Base-by-base conservation (phyloP, 805 yeast genomes). In the Priceomyces fermenticarens region DNA sequence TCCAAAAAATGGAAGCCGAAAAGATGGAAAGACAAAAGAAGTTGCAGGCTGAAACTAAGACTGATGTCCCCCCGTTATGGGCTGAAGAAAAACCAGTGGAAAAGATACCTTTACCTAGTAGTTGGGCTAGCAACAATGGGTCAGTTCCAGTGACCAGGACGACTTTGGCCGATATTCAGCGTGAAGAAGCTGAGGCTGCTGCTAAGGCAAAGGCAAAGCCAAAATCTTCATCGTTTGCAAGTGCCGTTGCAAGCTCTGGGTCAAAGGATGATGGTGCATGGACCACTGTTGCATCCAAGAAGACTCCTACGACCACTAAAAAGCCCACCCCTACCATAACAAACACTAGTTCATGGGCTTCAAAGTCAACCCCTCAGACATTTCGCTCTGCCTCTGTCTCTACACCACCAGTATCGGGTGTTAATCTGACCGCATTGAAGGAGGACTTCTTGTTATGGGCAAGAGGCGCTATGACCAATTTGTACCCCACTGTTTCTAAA, bases 391-490 rank as follows among this genome's bases (percentile, higher is more conserved):
- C 65, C 13, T 60, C 70, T 4, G 62, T 72, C 2, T 30, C 58
- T 4, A 47, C 47, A 23, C 52, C 70, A 2, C 54, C 65, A n/a
- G 56, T 54, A 36, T 44, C 50, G 11, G 35, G 57, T 35, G 54
- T 51, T 28, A 57, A 55, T 43, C 43, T 61, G 3, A 43, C 41
- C 9, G 57, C 58, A 2, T 43, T 63, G 15, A 63, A 64, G 47
- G 80, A 81, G 57, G 87, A 82, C 44, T 83, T 85, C 46, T 61
- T 85, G 46, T 60, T 70, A 14, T 85, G 95, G 95, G 83, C 88
- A 45, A 77, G 87, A 52, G 58, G 78, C 3, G 78, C 82, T 47
- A 70, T 85, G 73, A 70, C 72, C 40, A 80, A 76, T 45, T 70
- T 91, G 58, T 83, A 87, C 57, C 76, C 82, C 8, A 83, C 87